A percentile compares a stretch with the other conserved stretches of the same genome.
Conservation (phyloP, 2,329 filamentous ascomycete species). For the Aspergillus hortae region DNA sequence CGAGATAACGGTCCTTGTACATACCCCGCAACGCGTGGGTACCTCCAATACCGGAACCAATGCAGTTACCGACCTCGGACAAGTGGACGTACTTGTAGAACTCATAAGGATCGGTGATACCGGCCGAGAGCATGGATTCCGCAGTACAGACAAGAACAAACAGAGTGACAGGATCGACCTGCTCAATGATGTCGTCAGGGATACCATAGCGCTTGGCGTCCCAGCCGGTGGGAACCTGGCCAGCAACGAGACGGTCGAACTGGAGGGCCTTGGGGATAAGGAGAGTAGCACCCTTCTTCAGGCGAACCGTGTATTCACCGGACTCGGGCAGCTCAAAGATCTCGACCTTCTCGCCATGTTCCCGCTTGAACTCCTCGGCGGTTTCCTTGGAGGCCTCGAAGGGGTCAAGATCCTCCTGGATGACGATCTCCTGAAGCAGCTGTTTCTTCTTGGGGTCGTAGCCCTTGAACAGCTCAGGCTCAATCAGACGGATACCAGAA, state of each 20-base stretch:
- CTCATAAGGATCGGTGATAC: conserved; percentile 98
- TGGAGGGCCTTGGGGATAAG: conserved; percentile 95
- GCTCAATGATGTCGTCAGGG: conserved; percentile 94
- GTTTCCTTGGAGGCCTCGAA: conserved; percentile 98
- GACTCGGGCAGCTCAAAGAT: conserved; percentile 93
- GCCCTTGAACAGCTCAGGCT: conserved; percentile 92
- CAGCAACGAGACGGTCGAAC: conserved; percentile 95
- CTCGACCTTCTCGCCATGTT: conserved; percentile 97
- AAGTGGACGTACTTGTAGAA: conserved; percentile 99
- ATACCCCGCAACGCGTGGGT: conserved; percentile 88
- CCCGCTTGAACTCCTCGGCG: conserved; percentile 92
- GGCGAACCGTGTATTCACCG: conserved; percentile 87
- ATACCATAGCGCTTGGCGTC: conserved; percentile 94
- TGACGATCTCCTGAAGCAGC: conserved; percentile 93
- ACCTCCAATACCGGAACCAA: conserved; percentile 98
- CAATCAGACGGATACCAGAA: conserved; percentile 93
- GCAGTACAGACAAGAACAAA: conserved; percentile 92
- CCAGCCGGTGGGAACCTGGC: conserved; percentile 96
- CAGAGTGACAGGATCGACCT: conserved; percentile 94
- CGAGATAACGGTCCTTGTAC: conserved; percentile 96
- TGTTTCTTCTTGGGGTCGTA: conserved; percentile 99
- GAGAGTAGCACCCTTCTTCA: conserved; percentile 92
- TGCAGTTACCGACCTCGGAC: conserved; percentile 95
- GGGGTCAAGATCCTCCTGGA: conserved; percentile 93
- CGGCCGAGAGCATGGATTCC: conserved; percentile 83